These are phyloP conservation scores for Talaromyces sp. DNA, from an alignment of 2,329 filamentous ascomycete species.

Conservation along the genomic window DNA sequence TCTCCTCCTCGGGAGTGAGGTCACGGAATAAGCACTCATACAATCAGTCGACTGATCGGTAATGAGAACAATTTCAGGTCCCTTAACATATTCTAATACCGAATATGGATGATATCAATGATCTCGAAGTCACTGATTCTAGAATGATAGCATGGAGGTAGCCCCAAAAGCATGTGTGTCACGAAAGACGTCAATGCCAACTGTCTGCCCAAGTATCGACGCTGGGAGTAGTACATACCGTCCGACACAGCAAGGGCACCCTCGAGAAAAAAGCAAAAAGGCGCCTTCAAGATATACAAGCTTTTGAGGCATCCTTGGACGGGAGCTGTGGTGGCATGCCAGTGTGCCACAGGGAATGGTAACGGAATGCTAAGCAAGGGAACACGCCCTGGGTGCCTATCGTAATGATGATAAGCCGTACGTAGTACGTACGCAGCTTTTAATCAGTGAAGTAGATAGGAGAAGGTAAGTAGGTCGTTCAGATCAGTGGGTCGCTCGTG, in stretches of 20 bases:
- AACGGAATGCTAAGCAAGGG: slow-evolving; percentile 20
- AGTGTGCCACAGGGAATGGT: slow-evolving; percentile 5
- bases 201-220: neutral
- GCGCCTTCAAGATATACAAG: slow-evolving; percentile 2
- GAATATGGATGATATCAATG: neutral
- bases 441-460: neutral
- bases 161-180: neutral
- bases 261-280: neutral
- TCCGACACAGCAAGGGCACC: neutral
- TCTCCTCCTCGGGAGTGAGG: neutral
- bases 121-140: neutral
- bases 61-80: neutral
- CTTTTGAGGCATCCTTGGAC: neutral
- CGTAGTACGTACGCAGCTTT: neutral
- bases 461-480: neutral
- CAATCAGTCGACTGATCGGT: neutral
- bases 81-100: neutral
- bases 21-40: neutral
- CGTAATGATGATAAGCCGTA: neutral
- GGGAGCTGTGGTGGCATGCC: slow-evolving; percentile 2
- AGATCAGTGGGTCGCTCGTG: neutral
- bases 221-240: neutral
- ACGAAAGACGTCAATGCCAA: neutral
- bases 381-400: neutral
- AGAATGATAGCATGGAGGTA: neutral